Percentiles rank a stretch among this genome's conserved stretches.
Conservation (phyloP, 1,284 basidiomycete species). For the Rhodotorula mucilaginosa region DNA sequence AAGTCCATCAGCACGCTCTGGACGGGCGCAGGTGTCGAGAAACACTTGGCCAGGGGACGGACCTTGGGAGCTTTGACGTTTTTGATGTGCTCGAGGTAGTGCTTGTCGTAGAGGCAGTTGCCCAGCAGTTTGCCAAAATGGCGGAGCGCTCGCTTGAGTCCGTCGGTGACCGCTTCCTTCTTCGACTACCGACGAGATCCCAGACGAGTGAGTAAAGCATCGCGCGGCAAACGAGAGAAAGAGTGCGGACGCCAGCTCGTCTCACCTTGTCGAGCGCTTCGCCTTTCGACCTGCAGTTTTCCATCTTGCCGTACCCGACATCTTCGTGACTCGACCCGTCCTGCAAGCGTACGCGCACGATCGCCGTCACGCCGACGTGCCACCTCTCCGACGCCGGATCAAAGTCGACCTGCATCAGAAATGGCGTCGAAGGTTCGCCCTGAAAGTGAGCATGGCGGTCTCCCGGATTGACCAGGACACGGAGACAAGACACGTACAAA, state of each 20-base stretch:
- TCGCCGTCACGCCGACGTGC: constrained; percentile 76
- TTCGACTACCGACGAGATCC: constrained; percentile 64
- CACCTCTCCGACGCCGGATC: constrained; percentile 64
- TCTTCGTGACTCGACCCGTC: constrained; percentile 93
- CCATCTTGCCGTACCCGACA: constrained; percentile 81
- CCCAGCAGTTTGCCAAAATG: constrained; percentile 93
- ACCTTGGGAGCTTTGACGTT: constrained; percentile 82
- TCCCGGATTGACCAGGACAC: neutral
- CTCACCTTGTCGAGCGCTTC: constrained; percentile 84
- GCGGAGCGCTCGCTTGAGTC: constrained; percentile 80
- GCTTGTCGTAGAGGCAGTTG: constrained; percentile 93
- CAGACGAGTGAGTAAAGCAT: neutral
- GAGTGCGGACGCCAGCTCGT: neutral
- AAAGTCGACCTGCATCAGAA: constrained; percentile 56
- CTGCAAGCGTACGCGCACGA: constrained; percentile 79
- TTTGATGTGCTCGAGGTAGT: constrained; percentile 75
- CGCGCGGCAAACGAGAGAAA: constrained; percentile 1
- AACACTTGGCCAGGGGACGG: too few species aligned
- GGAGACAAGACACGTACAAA: constrained; percentile 48
- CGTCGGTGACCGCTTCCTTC: constrained; percentile 97
- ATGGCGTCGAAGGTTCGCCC: constrained; percentile 53
- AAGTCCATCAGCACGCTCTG: too few species aligned
- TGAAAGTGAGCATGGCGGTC: constrained; percentile 30
- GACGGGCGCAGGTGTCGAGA: too few species aligned
- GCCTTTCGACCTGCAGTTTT: constrained; percentile 81